A percentile compares a stretch with the other conserved stretches of the same genome.
Evolutionary conservation across 192 early-diverging fungal genomes (phyloP).

Genomic region (Entomortierella parvispora): DNA sequence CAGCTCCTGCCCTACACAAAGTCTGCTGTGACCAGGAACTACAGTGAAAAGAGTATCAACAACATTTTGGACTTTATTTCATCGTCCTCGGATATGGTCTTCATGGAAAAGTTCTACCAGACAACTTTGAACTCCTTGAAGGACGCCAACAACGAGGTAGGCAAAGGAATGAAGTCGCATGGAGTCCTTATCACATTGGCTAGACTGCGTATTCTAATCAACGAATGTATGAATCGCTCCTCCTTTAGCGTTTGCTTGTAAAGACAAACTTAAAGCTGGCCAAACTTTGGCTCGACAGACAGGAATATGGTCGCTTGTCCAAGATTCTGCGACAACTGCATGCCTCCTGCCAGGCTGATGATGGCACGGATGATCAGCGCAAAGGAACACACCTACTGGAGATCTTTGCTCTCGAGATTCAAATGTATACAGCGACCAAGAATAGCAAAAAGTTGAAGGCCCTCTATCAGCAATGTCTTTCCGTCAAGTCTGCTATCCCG

Average conservation of each 20-base stretch:
- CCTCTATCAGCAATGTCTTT: slow-evolving; percentile 88
- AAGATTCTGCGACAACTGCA: slow-evolving; percentile 85
- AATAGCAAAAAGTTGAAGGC: slow-evolving; percentile 90
- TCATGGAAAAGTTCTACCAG: slow-evolving; percentile 87
- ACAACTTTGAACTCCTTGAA: slow-evolving; percentile 77
- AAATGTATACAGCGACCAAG: slow-evolving; percentile 93
- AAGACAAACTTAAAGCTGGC: slow-evolving; percentile 91
- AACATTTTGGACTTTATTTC: slow-evolving; percentile 87
- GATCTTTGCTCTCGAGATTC: slow-evolving; percentile 94
- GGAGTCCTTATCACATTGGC: too few relatives aligned
- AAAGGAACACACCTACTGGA: slow-evolving; percentile 95
- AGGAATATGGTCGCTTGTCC: slow-evolving; percentile 76
- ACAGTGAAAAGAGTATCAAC: slow-evolving; percentile 92
- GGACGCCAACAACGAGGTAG: slow-evolving; percentile 87
- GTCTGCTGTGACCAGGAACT: slow-evolving; percentile 82
- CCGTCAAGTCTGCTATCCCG: slow-evolving; percentile 93
- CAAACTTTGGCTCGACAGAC: slow-evolving; percentile 84
- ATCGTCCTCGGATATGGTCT: slow-evolving; percentile 76
- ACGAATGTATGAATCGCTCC: too few relatives aligned
- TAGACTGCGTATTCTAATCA: too few relatives aligned
- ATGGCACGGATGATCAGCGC: slow-evolving; percentile 86
- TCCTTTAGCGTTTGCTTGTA: slow-evolving; percentile 79
- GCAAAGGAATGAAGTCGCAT: slow-evolving; percentile 4
- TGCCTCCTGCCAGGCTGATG: slow-evolving; percentile 78
- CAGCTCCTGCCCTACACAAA: slow-evolving; percentile 81